Evolutionary conservation across 2,329 filamentous ascomycete genomes (phyloP), one percentile per base, ranked within the genome.

Genomic region (Trichoderma harzianum): DNA sequence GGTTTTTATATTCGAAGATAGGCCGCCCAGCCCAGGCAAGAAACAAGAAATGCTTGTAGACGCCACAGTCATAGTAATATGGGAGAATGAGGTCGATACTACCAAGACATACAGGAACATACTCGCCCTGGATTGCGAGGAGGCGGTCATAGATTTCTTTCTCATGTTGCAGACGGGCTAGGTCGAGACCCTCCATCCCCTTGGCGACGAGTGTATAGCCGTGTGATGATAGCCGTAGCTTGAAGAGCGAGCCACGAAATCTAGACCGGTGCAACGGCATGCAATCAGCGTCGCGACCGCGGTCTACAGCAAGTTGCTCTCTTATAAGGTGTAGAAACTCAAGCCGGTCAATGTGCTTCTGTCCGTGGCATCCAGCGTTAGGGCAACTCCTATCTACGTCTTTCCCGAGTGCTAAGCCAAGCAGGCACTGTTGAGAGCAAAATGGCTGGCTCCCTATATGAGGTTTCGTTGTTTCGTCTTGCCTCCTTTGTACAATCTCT

Each of bases 31-130:
- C 60, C 65, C 70, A 83, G 73, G 78, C 79, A 8, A 82, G 75
- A 63, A 83, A 78, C 69, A 83, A 69, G 39, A 83, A 79, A 72
- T 79, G 71, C 24, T 28, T 26, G 66, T 74, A 82, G 1, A 79
- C 75, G 64, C 78, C 72, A 67, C 78, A 66, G 69, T 82, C 72
- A 65, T 77, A 79, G 63, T 81, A 79, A 63, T 78, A 80, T 8
- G 77, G 80, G 51, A 76, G 66, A 34, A 76, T 60, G 39, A 82
- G 73, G 43, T 79, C 72, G 60, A 78, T 72, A 5, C 67, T 74
- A 32, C 81, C 80, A 18, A 83, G 76, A 58, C 76, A 83, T 2
- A 83, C 77, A 3, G 81, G 81, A 28, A 82, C 69, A 66, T 75
- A 30, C 28, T 73, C 75, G 18, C 80, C 80, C 70, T 83, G 77